These are phyloP conservation scores for Epithele typhae DNA, from an alignment of 768 basidiomycete genomes.

Conservation along the genomic window DNA sequence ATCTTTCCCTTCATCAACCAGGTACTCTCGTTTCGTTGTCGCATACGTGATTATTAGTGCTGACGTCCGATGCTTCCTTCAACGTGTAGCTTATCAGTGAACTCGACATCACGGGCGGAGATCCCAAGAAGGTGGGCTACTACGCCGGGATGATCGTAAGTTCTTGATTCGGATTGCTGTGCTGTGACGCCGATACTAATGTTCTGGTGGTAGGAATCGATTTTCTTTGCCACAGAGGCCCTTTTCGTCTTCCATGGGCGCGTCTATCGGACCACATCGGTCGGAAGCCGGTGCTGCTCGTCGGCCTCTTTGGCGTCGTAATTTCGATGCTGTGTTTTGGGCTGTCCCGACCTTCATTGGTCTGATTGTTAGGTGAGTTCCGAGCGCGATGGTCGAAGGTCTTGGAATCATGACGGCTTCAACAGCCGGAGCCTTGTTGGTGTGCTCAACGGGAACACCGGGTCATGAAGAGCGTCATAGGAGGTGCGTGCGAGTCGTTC, in stretches of 20 bases:
- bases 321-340: slow-evolving; percentile 34
- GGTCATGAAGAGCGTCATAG: slow-evolving; percentile 74
- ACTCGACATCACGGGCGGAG: slow-evolving; percentile 37
- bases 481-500: slow-evolving; percentile 11
- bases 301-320: slow-evolving; percentile 28
- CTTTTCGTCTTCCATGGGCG: slow-evolving; percentile 43
- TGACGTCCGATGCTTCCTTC: not conserved
- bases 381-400: no score
- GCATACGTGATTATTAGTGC: not conserved
- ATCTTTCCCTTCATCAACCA: slow-evolving; percentile 52
- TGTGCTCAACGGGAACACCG: slow-evolving; percentile 63
- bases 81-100: slow-evolving; percentile 36
- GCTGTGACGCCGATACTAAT: not conserved
- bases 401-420: not conserved
- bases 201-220: slow-evolving; percentile 33
- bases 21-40: slow-evolving; percentile 20
- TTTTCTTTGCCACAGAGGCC: slow-evolving; percentile 44
- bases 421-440: slow-evolving; percentile 66
- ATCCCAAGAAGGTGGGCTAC: slow-evolving; percentile 42
- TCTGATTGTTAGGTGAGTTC: slow-evolving; percentile 25
- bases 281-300: slow-evolving; percentile 45
- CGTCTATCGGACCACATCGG: slow-evolving; percentile 44
- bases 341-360: slow-evolving; percentile 29
- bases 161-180: no score
- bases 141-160: slow-evolving; percentile 47